A percentile compares a stretch with the other conserved stretches of the same genome.
Evolutionary conservation across 2,329 filamentous ascomycete genomes (phyloP).

Genomic region (Taxawa tesnikishii): DNA sequence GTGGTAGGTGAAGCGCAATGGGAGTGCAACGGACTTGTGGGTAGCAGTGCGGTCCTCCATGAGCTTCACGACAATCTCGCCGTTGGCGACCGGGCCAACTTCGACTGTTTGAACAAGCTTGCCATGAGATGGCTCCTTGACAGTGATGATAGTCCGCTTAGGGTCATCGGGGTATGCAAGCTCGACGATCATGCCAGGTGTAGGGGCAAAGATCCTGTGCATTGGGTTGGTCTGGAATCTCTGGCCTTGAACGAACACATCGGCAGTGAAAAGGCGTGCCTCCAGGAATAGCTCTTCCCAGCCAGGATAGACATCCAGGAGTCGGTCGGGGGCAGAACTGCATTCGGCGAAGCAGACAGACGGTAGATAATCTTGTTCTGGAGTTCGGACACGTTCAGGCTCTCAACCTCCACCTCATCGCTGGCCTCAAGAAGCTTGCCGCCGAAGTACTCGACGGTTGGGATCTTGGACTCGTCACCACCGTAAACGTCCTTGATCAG

Average conservation of each 20-base stretch:
- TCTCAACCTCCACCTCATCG: slow-evolving; percentile 68
- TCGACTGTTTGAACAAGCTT: slow-evolving; percentile 84
- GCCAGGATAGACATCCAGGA: slow-evolving; percentile 83
- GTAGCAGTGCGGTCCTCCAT: slow-evolving; percentile 87
- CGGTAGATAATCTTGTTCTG: slow-evolving; percentile 72
- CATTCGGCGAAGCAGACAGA: slow-evolving; percentile 61
- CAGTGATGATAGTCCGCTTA: slow-evolving; percentile 68
- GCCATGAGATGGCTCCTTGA: slow-evolving; percentile 77
- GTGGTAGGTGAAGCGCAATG: slow-evolving; percentile 83
- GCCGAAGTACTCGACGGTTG: slow-evolving; percentile 88
- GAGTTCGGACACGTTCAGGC: slow-evolving; percentile 72
- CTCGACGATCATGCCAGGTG: slow-evolving; percentile 79
- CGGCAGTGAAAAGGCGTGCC: slow-evolving; percentile 89
- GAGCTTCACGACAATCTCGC: slow-evolving; percentile 77
- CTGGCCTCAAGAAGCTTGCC: slow-evolving; percentile 66
- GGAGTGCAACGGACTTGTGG: slow-evolving; percentile 67
- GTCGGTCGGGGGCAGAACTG: slow-evolving; percentile 64
- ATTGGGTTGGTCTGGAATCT: slow-evolving; percentile 97
- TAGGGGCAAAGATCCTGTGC: slow-evolving; percentile 78
- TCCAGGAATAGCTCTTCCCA: slow-evolving; percentile 78
- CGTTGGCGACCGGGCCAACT: slow-evolving; percentile 60
- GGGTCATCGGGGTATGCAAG: slow-evolving; percentile 72
- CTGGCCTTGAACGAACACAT: slow-evolving; percentile 88
- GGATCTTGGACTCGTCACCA: slow-evolving; percentile 61
- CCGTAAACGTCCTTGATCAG: slow-evolving; percentile 71